Base-by-base conservation (phyloP, 1,139 yeast genomes). In the Zhuliangozyma blackwelliae region DNA sequence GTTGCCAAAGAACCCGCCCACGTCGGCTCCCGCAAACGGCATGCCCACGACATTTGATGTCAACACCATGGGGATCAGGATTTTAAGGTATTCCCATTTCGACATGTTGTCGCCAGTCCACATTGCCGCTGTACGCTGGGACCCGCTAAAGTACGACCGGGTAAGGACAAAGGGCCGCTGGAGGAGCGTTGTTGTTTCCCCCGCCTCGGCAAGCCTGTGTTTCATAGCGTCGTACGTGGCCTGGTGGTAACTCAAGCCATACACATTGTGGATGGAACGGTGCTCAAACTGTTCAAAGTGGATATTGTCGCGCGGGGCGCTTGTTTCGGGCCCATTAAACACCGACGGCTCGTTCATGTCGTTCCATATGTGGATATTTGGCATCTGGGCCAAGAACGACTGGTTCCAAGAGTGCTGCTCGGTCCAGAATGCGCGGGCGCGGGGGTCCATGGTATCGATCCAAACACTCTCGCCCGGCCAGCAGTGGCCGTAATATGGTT, bases 71-170 rank as follows among this genome's bases (percentile, higher is more conserved):
- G 97, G 97, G 27, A 89, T 74, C 0, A 96, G 86, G 7, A 78
- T 70, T 49, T 75, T 72, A 44, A 92, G 69, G 50, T 88, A 84
- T 46, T 83, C 94, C 98, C 98, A 94, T 47, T 75, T 82, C 7
- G 97, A 87, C 76, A 77, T 82, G 57, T 90, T 92, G 59, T 92
- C 99, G 31, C 99, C 99, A 1, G 96, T 88, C 99, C 98, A 94
- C 78, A 86, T 82, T 0, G 97, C 96, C 0, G 94, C 83, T 0
- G 92, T 71, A 47, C 92, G 72, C 59, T 92, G 97, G 5, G 96
- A 86, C 0, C 99, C 98, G 1, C 97, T 77, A 58, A 72, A 90
- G 57, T 75, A 90, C 0, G 96, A 72, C 45, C 99, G 68, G 0
- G 98, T 88, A 36, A 92, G 71, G n/a, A 92, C 65, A 52, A 94